Percentiles rank a stretch among this genome's conserved stretches.
These are phyloP conservation scores for Penicillium paxilli DNA, from an alignment of 495 filamentous ascomycete genomes.

Conservation along the genomic window DNA sequence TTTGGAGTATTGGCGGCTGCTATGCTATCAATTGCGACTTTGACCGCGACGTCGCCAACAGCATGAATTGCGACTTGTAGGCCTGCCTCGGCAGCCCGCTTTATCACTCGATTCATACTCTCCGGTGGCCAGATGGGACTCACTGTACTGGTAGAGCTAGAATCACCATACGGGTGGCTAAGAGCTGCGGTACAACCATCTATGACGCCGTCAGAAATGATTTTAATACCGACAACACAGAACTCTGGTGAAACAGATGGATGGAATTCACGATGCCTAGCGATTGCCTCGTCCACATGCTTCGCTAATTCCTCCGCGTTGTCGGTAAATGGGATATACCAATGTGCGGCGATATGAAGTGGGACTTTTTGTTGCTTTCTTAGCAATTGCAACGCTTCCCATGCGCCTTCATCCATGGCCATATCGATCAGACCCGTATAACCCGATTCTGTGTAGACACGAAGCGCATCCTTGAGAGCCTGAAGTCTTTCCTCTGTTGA, in stretches of 20 bases:
- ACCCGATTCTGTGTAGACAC: slow-evolving; percentile 4
- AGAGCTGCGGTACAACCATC: slow-evolving; percentile 60
- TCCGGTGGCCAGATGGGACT: slow-evolving; percentile 8
- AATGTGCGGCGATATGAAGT: slow-evolving; percentile 56
- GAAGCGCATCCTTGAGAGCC: slow-evolving; percentile 31
- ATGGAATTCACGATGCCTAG: too few relatives aligned
- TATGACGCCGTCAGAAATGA: slow-evolving; percentile 60
- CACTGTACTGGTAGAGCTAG: neutral
- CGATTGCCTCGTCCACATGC: too few relatives aligned
- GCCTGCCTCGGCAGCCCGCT: slow-evolving; percentile 30
- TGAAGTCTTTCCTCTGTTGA: slow-evolving; percentile 48
- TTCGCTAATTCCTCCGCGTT: slow-evolving; percentile 37
- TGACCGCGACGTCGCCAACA: slow-evolving; percentile 59
- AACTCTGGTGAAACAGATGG: slow-evolving; percentile 42
- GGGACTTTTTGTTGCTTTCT: slow-evolving; percentile 31
- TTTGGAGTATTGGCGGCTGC: slow-evolving; percentile 27
- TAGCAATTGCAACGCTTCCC: slow-evolving; percentile 49
- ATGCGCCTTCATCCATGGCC: slow-evolving; percentile 60
- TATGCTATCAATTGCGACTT: slow-evolving; percentile 52
- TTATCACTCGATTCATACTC: neutral
- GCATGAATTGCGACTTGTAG: slow-evolving; percentile 64
- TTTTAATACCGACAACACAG: slow-evolving; percentile 57
- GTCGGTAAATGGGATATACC: slow-evolving; percentile 52
- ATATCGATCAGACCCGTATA: slow-evolving; percentile 58
- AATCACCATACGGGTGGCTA: slow-evolving; percentile 46